Evolutionary conservation across 208 protist species (phyloP).

Genomic region (Trypanosomatidae sp.): DNA sequence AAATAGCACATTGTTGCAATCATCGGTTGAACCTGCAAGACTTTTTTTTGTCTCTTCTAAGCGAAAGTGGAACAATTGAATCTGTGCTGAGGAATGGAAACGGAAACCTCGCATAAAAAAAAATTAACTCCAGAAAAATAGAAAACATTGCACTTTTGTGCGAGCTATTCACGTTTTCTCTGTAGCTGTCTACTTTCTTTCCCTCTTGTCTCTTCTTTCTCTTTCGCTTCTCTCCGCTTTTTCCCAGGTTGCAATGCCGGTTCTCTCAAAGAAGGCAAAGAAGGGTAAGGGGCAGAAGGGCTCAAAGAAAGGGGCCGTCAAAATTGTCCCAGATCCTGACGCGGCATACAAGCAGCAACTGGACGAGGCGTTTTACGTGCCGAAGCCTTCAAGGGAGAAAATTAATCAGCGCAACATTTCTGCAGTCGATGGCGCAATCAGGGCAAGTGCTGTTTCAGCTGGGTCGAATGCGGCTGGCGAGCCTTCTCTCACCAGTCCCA

Average conservation of each 20-base stretch:
- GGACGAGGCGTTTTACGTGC: conserved; percentile 46
- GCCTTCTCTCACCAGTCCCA: background rate
- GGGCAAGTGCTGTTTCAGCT: conserved; percentile 1
- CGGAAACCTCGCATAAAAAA: too few species aligned
- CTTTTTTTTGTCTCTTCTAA: too few species aligned
- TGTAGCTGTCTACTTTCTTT: too few species aligned
- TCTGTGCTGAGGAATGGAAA: too few species aligned
- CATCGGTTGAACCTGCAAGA: too few species aligned
- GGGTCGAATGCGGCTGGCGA: background rate
- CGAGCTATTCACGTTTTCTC: too few species aligned
- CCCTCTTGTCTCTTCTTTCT: background rate
- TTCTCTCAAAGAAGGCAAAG: conserved; percentile 4
- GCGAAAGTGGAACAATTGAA: too few species aligned
- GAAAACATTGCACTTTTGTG: too few species aligned
- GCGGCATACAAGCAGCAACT: conserved; percentile 36
- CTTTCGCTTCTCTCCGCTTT: background rate
- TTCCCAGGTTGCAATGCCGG: conserved; percentile 4
- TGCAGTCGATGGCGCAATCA: conserved; percentile 19
- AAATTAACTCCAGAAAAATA: too few species aligned
- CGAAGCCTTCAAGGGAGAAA: conserved; percentile 20
- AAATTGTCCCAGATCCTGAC: conserved; percentile 42
- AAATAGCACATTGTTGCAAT: too few species aligned
- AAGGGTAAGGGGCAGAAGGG: conserved; percentile 33
- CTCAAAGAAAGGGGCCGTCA: conserved; percentile 27
- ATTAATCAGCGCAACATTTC: conserved; percentile 6